Conservation (phyloP, 176 grass and related monocot genomes). For the Triticum timopheevii region DNA sequence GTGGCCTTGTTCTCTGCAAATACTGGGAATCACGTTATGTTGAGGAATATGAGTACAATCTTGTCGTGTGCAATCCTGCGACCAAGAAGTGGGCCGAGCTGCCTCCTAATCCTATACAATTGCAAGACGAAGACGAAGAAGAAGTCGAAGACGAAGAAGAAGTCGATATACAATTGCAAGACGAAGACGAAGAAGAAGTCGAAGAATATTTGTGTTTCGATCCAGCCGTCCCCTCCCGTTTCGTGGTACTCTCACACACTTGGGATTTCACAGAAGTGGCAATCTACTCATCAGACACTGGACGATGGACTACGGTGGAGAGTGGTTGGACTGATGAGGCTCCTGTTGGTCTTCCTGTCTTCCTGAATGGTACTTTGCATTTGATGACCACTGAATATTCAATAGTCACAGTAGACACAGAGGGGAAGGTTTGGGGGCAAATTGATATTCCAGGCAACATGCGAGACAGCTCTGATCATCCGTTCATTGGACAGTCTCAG, state of each 20-base stretch:
- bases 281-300: slow-evolving; percentile 13
- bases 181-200: too few species aligned
- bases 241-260: background rate
- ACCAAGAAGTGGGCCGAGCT: background rate
- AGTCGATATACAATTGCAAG: background rate
- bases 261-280: background rate
- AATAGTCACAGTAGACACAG: background rate
- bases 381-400: background rate
- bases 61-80: slow-evolving; percentile 7
- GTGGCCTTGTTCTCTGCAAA: background rate
- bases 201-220: slow-evolving; percentile 3
- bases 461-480: background rate
- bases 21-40: background rate
- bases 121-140: fast-evolving
- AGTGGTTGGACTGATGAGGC: background rate
- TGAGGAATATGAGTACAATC: background rate
- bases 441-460: background rate
- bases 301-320: background rate
- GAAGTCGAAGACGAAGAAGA: too few species aligned
- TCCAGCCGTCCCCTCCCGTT: background rate
- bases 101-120: background rate
- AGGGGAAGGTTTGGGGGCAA: background rate
- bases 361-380: background rate
- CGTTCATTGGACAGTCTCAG: slow-evolving; percentile 2
- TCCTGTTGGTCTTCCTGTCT: background rate